A percentile compares a stretch with the other conserved stretches of the same genome.
Evolutionary conservation across 2,329 filamentous ascomycete genomes (phyloP).

Genomic region (Tolypocladium tropicale): DNA sequence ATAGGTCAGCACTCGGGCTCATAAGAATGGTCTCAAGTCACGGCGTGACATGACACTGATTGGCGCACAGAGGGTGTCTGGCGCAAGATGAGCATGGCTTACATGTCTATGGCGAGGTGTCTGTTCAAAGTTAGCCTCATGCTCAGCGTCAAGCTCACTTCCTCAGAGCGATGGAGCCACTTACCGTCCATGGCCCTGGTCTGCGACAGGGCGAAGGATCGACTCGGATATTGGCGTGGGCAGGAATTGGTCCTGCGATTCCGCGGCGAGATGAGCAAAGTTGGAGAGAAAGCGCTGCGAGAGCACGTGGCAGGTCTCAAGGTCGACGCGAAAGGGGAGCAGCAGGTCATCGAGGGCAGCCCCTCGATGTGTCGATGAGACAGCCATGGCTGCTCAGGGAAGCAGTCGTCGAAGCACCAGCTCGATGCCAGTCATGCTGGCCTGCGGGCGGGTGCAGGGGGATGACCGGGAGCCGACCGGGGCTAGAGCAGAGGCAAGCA

Average conservation of each 20-base stretch:
- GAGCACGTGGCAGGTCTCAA: constrained; percentile 32
- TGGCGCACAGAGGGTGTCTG: not conserved
- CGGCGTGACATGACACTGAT: not conserved
- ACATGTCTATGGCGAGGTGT: constrained; percentile 57
- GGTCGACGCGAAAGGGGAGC: constrained; percentile 37
- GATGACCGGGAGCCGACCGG: too few relatives aligned
- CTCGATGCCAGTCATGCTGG: not conserved
- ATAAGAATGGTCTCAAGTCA: not conserved
- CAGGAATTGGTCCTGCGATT: constrained; percentile 46
- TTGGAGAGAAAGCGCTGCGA: constrained; percentile 35
- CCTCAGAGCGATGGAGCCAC: constrained; percentile 18
- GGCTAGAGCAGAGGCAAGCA: not conserved
- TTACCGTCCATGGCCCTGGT: constrained; percentile 36
- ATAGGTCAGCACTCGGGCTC: constrained; percentile 2
- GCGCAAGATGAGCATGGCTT: constrained; percentile 17
- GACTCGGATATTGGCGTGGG: constrained; percentile 52
- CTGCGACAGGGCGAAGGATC: constrained; percentile 38
- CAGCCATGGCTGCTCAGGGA: constrained; percentile 12
- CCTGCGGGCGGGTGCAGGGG: not conserved
- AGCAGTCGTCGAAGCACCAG: not conserved
- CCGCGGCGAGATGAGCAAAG: constrained; percentile 39
- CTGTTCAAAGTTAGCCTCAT: constrained; percentile 22
- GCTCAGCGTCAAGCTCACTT: not conserved
- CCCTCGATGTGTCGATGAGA: constrained; percentile 1
- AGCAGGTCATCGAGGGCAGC: constrained; percentile 36